phyloP scores from a whole-genome alignment of 2,329 filamentous ascomycete species.

The Fonsecaea nubica region DNA sequence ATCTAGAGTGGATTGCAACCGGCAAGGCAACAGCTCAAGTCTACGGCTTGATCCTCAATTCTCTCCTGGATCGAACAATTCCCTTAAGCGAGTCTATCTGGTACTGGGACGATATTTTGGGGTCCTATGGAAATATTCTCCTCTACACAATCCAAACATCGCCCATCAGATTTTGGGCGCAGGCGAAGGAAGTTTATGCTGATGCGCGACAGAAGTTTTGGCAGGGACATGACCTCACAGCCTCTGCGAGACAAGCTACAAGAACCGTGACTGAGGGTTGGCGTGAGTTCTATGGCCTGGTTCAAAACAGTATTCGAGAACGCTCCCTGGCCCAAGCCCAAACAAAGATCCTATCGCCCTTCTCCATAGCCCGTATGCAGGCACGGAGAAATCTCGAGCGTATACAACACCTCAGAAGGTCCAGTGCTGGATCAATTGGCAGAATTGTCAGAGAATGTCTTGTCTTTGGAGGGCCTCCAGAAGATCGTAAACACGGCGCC shows the following conservation, averaged over 20 bases:
- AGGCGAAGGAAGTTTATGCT: slow-evolving; percentile 71
- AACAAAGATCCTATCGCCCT: slow-evolving; percentile 74
- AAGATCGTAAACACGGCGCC: slow-evolving; percentile 33
- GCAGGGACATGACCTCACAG: slow-evolving; percentile 40
- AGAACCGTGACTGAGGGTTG: slow-evolving; percentile 53
- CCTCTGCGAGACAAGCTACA: slow-evolving; percentile 38
- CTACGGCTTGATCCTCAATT: slow-evolving; percentile 64
- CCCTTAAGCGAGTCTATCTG: slow-evolving; percentile 84
- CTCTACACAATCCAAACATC: slow-evolving; percentile 87
- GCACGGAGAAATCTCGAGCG: slow-evolving; percentile 75
- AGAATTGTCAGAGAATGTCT: slow-evolving; percentile 87
- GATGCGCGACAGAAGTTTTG: slow-evolving; percentile 40
- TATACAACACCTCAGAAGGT: slow-evolving; percentile 74
- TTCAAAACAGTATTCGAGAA: slow-evolving; percentile 76
- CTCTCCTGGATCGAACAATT: slow-evolving; percentile 32
- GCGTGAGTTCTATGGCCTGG: slow-evolving; percentile 77
- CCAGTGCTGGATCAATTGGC: slow-evolving; percentile 85
- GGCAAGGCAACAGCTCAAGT: slow-evolving; percentile 92
- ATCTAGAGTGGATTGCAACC: slow-evolving; percentile 88
- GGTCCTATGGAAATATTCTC: slow-evolving; percentile 77
- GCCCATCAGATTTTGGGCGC: slow-evolving; percentile 75
- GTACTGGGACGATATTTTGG: slow-evolving; percentile 93
- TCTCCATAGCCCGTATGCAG: slow-evolving; percentile 76
- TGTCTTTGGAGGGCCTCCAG: slow-evolving; percentile 62
- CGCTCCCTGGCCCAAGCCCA: slow-evolving; percentile 74